These are phyloP conservation scores for Trichoderma afroharzianum DNA, from an alignment of 2,329 filamentous ascomycete species.

Conservation along the genomic window DNA sequence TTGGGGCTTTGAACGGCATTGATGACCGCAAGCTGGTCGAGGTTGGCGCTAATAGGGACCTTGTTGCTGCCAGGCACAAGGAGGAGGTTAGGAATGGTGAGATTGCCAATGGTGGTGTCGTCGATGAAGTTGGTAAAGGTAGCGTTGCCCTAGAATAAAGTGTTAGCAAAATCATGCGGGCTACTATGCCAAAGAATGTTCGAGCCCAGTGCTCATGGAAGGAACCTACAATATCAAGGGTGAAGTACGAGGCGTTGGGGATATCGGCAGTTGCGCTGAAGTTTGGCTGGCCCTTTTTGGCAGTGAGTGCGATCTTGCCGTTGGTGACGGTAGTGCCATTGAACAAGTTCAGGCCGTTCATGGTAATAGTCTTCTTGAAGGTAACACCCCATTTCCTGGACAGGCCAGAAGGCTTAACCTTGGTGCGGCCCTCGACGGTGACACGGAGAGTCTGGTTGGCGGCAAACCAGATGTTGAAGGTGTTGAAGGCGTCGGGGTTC, in stretches of 20 bases:
- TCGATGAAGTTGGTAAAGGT: conserved; percentile 58
- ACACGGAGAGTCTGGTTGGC: conserved; percentile 48
- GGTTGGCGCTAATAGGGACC: conserved; percentile 51
- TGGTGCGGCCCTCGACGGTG: conserved; percentile 50
- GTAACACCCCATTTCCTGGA: conserved; percentile 45
- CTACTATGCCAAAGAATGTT: not conserved
- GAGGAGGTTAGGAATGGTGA: conserved; percentile 55
- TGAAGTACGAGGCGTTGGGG: conserved; percentile 61
- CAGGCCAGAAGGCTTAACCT: conserved; percentile 49
- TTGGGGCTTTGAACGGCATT: conserved; percentile 30
- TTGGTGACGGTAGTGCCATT: conserved; percentile 50
- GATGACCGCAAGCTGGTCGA: conserved; percentile 50
- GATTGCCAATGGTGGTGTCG: conserved; percentile 49
- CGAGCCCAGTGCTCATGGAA: not conserved
- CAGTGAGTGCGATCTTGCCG: conserved; percentile 43
- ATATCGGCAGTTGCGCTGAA: conserved; percentile 58
- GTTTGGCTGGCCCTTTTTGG: conserved; percentile 49
- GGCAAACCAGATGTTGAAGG: conserved; percentile 54
- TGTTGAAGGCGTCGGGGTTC: conserved; percentile 47
- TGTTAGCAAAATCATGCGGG: not conserved
- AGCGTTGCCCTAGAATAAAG: conserved; percentile 53
- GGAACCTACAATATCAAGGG: conserved; percentile 57
- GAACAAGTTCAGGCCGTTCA: conserved; percentile 54
- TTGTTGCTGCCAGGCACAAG: conserved; percentile 58
- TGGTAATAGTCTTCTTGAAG: conserved; percentile 53